Evolutionary conservation across 768 basidiomycete genomes (phyloP).

Genomic region (Hortiboletus campestris): DNA sequence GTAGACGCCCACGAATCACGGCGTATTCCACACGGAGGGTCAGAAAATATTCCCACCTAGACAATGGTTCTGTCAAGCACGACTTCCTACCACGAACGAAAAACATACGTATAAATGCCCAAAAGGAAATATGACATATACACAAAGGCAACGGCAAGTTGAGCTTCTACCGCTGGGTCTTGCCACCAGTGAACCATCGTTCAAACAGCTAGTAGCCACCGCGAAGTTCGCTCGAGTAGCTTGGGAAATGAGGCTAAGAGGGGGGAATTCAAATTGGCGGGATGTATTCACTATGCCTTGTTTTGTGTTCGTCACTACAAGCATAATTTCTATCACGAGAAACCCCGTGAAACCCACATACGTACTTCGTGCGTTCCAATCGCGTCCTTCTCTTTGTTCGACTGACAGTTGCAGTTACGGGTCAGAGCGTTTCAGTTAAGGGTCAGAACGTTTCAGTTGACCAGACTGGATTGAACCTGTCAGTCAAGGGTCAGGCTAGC

Average conservation of each 20-base stretch:
- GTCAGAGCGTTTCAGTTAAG: too few species aligned
- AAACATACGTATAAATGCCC: constrained; percentile 20
- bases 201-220: not conserved
- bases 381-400: too few species aligned
- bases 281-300: not conserved
- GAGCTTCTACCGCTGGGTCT: constrained; percentile 8
- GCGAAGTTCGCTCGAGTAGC: too few species aligned
- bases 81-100: not conserved
- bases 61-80: not conserved
- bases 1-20: constrained; percentile 17
- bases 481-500: too few species aligned
- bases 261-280: not conserved
- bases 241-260: not conserved
- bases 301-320: too few species aligned
- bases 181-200: constrained; percentile 20
- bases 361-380: too few species aligned
- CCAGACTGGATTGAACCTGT: too few species aligned
- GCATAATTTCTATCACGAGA: too few species aligned
- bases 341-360: too few species aligned
- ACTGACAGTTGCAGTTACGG: too few species aligned
- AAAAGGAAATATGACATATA: constrained; percentile 12
- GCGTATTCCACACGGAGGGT: constrained; percentile 20
- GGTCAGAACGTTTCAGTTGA: too few species aligned
- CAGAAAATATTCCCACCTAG: constrained; percentile 27
- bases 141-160: not conserved